A percentile compares a stretch with the other conserved stretches of the same genome.
Conservation (phyloP, 208 protist species). For the Porcisia hertigi region DNA sequence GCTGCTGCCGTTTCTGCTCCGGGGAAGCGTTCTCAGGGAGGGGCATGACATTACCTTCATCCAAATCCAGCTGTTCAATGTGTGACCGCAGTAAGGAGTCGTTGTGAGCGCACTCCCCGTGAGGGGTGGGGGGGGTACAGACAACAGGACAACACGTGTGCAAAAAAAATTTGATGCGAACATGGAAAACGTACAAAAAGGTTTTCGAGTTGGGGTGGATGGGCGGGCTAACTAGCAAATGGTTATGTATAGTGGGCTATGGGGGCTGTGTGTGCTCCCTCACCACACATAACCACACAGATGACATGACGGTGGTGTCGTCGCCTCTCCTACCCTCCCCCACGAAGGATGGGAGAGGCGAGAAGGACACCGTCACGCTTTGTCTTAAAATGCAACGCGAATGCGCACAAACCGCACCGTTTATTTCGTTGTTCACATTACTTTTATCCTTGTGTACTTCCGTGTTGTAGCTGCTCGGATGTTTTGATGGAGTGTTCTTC, state of each 20-base stretch:
- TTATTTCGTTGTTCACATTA: no score
- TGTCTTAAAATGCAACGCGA: no score
- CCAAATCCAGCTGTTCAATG: background rate
- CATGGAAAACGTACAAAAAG: background rate
- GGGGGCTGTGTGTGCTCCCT: background rate
- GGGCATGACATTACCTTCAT: background rate
- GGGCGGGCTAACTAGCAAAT: background rate
- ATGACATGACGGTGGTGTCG: no score
- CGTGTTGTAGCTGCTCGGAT: background rate
- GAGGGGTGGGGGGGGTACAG: background rate
- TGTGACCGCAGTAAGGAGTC: background rate
- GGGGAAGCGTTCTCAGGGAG: background rate
- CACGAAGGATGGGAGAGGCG: no score
- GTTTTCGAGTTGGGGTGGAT: background rate
- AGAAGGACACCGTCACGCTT: no score
- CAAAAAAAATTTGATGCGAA: background rate
- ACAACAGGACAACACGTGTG: background rate
- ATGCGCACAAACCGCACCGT: no score
- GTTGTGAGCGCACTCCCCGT: background rate
- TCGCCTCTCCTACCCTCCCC: no score
- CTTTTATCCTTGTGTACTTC: background rate
- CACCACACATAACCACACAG: background rate
- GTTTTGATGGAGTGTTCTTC: no score
- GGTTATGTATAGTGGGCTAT: background rate
- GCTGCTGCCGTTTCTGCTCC: background rate